Conservation (phyloP, 306 rosid genomes). For the Malus asiatica region DNA sequence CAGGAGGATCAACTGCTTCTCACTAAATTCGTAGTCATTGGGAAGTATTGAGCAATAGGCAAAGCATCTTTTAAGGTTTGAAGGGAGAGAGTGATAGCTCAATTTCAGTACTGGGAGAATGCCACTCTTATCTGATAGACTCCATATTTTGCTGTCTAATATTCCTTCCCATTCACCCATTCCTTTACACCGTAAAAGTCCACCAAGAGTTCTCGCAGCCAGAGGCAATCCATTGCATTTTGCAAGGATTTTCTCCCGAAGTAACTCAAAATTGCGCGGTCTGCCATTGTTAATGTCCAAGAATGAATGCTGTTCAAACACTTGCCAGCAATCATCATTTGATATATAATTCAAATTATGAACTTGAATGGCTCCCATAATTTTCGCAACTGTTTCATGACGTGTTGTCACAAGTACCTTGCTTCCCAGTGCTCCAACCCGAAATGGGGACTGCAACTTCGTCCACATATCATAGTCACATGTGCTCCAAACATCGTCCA, state of each 20-base stretch:
- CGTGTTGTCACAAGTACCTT: slow-evolving; percentile 28
- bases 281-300: neutral
- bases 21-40: slow-evolving; percentile 2
- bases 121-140: neutral
- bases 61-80: slow-evolving; percentile 22
- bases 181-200: neutral
- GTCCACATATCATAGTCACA: neutral
- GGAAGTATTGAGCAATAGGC: slow-evolving; percentile 29
- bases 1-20: neutral
- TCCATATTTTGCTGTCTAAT: neutral
- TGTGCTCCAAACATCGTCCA: slow-evolving; percentile 17
- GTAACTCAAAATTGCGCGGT: neutral
- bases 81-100: slow-evolving; percentile 15
- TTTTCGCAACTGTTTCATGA: neutral
- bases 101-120: neutral
- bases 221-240: slow-evolving; percentile 17
- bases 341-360: neutral
- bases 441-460: neutral
- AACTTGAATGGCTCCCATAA: neutral
- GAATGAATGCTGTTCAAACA: slow-evolving; percentile 14
- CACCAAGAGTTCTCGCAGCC: neutral
- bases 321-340: neutral
- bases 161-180: neutral
- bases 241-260: neutral
- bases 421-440: neutral